phyloP scores from a whole-genome alignment of 2,329 filamentous ascomycete genomes.

The Zasmidium citrigriseum region DNA sequence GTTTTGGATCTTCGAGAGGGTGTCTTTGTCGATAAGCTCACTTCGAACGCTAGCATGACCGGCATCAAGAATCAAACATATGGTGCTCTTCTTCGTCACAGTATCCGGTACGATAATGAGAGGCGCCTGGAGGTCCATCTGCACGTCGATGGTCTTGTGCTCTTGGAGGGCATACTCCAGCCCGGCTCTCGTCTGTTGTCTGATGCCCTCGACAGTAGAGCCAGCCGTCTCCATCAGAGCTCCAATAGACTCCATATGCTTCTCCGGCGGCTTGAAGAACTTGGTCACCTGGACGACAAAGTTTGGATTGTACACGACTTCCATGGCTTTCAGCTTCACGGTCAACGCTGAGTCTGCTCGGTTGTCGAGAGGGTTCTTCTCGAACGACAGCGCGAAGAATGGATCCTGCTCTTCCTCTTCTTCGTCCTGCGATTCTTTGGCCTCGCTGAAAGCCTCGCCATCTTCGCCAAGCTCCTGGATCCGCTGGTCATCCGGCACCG shows the following conservation, averaged over 20 bases:
- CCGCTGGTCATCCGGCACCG: slow-evolving; percentile 52
- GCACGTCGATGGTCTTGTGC: slow-evolving; percentile 96
- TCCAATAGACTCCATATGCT: slow-evolving; percentile 97
- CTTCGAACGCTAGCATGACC: slow-evolving; percentile 95
- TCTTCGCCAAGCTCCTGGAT: slow-evolving; percentile 53
- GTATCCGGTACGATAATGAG: slow-evolving; percentile 95
- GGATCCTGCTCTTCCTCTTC: slow-evolving; percentile 63
- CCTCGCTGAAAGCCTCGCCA: slow-evolving; percentile 45
- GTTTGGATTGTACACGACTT: slow-evolving; percentile 95
- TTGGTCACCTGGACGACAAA: slow-evolving; percentile 88
- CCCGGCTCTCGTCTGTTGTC: slow-evolving; percentile 92
- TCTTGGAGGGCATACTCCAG: slow-evolving; percentile 96
- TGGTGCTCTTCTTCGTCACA: slow-evolving; percentile 76
- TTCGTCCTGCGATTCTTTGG: slow-evolving; percentile 43
- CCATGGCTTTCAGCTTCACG: slow-evolving; percentile 89
- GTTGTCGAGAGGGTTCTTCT: slow-evolving; percentile 91
- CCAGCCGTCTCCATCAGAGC: slow-evolving; percentile 95
- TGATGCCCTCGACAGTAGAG: slow-evolving; percentile 89
- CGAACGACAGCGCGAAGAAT: slow-evolving; percentile 89
- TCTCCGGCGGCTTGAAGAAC: slow-evolving; percentile 94
- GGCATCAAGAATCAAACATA: slow-evolving; percentile 91
- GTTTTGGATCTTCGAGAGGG: slow-evolving; percentile 82
- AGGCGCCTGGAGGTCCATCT: slow-evolving; percentile 91
- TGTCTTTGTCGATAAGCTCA: slow-evolving; percentile 89
- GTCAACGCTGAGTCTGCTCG: slow-evolving; percentile 88